Percentiles rank a stretch among this genome's conserved stretches.
phyloP scores from a whole-genome alignment of 129 eudicot species.

The carrot (Daucus carota) region DNA sequence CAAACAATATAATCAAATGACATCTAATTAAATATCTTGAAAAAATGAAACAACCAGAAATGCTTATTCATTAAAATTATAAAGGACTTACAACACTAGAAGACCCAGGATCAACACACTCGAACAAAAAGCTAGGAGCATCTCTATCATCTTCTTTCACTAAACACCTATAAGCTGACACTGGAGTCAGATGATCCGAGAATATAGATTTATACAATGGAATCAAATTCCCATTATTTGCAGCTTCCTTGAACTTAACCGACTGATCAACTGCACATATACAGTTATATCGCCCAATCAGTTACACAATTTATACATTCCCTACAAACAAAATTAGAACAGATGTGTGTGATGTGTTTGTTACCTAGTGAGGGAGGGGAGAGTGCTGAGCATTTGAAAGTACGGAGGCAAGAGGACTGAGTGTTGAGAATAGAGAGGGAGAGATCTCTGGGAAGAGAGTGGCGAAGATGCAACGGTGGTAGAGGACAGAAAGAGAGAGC shows the following conservation, averaged over 20 bases:
- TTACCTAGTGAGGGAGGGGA: slow-evolving; percentile 40
- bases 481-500: slow-evolving; percentile 33
- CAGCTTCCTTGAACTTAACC: slow-evolving; percentile 77
- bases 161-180: slow-evolving; percentile 85
- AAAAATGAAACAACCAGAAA: no score
- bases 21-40: background rate
- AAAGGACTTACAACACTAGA: slow-evolving; percentile 41
- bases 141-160: slow-evolving; percentile 93
- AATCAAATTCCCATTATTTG: slow-evolving; percentile 79
- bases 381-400: slow-evolving; percentile 49
- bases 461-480: slow-evolving; percentile 16
- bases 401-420: slow-evolving; percentile 17
- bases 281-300: background rate
- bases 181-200: slow-evolving; percentile 95
- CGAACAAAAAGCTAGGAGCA: slow-evolving; percentile 90
- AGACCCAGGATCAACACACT: slow-evolving; percentile 81
- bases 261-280: slow-evolving; percentile 55
- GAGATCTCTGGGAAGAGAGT: background rate
- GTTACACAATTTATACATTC: background rate
- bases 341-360: background rate
- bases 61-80: no score
- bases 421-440: slow-evolving; percentile 14
- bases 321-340: no score
- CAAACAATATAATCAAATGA: no score
- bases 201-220: slow-evolving; percentile 72